Base-by-base conservation (phyloP, 306 rosid species). In the Sophora flavescens region DNA sequence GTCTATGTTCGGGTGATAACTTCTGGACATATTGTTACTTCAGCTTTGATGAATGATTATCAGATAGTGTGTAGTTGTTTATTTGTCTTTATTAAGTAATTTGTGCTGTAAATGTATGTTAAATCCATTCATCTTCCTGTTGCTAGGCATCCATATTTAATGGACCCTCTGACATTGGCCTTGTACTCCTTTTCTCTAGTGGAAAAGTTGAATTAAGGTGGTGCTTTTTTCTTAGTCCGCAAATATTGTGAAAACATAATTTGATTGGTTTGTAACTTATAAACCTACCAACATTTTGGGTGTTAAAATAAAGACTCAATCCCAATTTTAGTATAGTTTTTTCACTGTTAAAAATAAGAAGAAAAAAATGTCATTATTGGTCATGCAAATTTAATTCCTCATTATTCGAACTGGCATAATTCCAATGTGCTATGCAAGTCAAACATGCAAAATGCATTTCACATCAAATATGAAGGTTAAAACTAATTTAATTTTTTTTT, bases 201-300 rank as follows among this genome's bases (percentile, higher is more conserved):
- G 98, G 98, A 83, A 89, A 85, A 85, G 62, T 89, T 38, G 96
- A 95, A 82, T 70, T 95, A 88, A 92, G 98, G 98, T 90, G 65
- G 18, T 78, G 22, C 8, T 72, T 78, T 64, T 57, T 51, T 42
- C 36, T 71, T 57, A 30, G 28, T 32, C 18, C 42, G 5, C 11
- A 58, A 51, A 10, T 62, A 57, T 8, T 16, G 15, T 50, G 47
- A 80, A 13, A 63, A 17, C 61, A 22, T 26, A 30, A 36, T 44
- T 41, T 42, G 65, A 56, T 38, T 39, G 35, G 52, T 15, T 1
- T 14, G 5, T 38, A 50, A 7, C 61, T 39, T 66, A 44, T n/a
- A 64, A 15, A 64, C 36, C 57, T 50, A 4, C 4, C 39, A 44
- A 0, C 75, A 63, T 39, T 39, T 51, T 59, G 59, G n/a, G 47